A percentile compares a stretch with the other conserved stretches of the same genome.
phyloP scores from a whole-genome alignment of 2,329 filamentous ascomycete genomes.

The Pezicula carpinea region DNA sequence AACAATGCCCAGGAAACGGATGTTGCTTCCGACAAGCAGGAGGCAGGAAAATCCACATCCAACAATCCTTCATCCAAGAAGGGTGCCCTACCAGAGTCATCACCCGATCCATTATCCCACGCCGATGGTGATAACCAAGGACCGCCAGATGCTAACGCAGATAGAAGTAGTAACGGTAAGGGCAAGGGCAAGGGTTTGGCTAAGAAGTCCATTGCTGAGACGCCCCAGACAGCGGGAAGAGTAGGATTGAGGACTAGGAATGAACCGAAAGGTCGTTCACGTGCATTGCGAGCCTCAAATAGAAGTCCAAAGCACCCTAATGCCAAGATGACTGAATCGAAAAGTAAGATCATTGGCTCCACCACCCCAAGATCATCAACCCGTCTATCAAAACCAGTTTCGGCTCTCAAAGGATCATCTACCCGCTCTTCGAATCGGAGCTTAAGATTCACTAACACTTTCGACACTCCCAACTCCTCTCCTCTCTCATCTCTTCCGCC shows the following conservation, averaged over 20 bases:
- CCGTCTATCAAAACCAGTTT: background rate
- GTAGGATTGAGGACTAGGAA: conserved; percentile 5
- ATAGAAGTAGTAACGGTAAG: background rate
- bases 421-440: conserved; percentile 17
- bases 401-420: background rate
- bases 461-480: background rate
- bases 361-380: background rate
- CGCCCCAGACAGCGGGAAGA: background rate
- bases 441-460: conserved; percentile 4
- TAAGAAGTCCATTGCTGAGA: background rate
- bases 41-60: no score
- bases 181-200: background rate
- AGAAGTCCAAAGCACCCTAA: background rate
- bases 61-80: background rate
- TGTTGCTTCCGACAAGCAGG: no score
- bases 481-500: background rate
- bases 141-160: background rate
- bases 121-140: background rate
- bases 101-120: background rate
- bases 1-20: no score
- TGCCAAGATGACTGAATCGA: background rate
- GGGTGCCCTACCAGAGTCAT: background rate
- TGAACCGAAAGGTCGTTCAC: conserved; percentile 8
- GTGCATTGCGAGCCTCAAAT: conserved; percentile 1
- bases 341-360: background rate